These are phyloP conservation scores for Taphrina wiesneri DNA, from an alignment of 1,139 yeast genomes.

Conservation along the genomic window DNA sequence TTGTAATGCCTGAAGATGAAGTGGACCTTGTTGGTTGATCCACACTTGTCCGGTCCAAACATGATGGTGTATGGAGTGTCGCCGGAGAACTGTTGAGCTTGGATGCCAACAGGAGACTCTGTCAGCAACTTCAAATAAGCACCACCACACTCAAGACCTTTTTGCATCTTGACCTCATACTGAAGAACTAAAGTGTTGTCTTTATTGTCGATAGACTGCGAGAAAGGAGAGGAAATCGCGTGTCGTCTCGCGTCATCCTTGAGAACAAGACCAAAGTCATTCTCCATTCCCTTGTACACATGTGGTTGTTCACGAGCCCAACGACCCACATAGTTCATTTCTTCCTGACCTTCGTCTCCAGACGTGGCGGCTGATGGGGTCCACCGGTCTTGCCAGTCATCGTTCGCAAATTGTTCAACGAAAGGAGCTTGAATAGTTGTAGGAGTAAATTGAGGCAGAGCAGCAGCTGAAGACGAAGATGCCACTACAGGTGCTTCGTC, in stretches of 20 bases:
- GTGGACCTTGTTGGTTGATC: conserved; percentile 73
- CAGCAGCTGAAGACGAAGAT: conserved; percentile 3
- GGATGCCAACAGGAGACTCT: conserved; percentile 49
- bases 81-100: conserved; percentile 55
- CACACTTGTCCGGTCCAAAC: conserved; percentile 96
- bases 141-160: conserved; percentile 80
- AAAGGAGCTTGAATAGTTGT: conserved; percentile 43
- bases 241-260: conserved; percentile 75
- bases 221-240: conserved; percentile 68
- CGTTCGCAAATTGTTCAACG: conserved; percentile 67
- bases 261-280: conserved; percentile 73
- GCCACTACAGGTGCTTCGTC: conserved; percentile 8
- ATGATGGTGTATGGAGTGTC: conserved; percentile 76
- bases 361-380: conserved; percentile 59
- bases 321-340: conserved; percentile 60
- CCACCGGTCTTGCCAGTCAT: conserved; percentile 55
- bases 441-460: conserved; percentile 29
- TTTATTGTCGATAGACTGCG: conserved; percentile 57
- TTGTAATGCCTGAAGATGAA: conserved; percentile 65
- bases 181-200: conserved; percentile 74
- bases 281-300: conserved; percentile 58
- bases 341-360: conserved; percentile 48
- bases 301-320: conserved; percentile 70
- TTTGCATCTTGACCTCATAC: conserved; percentile 81
- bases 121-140: conserved; percentile 76